Evolutionary conservation across 116 monocot species (phyloP), one percentile per base, ranked within the genome.

Genomic region (Papilionanthe hybrid): DNA sequence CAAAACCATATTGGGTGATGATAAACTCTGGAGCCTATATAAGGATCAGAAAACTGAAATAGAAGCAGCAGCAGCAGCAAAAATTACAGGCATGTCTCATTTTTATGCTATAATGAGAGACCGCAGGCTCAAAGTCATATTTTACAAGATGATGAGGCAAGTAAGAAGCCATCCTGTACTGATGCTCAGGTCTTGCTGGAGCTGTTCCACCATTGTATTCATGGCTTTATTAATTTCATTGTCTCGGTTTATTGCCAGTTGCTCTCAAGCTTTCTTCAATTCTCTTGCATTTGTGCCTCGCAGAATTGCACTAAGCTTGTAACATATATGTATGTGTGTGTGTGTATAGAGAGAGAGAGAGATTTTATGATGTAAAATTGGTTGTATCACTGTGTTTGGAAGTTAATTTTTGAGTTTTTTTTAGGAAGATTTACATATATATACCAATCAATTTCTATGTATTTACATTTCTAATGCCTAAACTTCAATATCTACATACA

Each of bases 121-220:
- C 68, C 78, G 81, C 23, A 67, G 82, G 78, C 13, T 87, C 75
- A 84, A 55, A 77, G 77, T 87, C 1, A 87, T 87, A 81, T 84
- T 82, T 55, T 79, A 79, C 84, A 87, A 82, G 79, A 71, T 63
- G 17, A 9, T 79, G 25, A 79, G 78, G 25, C 78, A 84, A 43
- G 27, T 82, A 73, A 77, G 79, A 56, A 58, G 55, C 9, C 72
- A 82, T 37, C 84, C 87, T 11, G 19, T 87, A 17, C 65, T 87
- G 84, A 82, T 77, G 79, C 42, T 84, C 63, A 87, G 77, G 25
- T 76, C 81, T 28, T 60, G 60, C 63, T 87, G 87, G 84, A 79
- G 77, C 37, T 82, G 56, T 56, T 79, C 79, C 20, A 66, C 67
- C 0, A 60, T 87, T 48, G 58, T 79, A 19, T 79, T 69, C 12